A percentile compares a stretch with the other conserved stretches of the same genome.
phyloP scores from a whole-genome alignment of 1,284 basidiomycete species.

The Puccinia triticina region DNA sequence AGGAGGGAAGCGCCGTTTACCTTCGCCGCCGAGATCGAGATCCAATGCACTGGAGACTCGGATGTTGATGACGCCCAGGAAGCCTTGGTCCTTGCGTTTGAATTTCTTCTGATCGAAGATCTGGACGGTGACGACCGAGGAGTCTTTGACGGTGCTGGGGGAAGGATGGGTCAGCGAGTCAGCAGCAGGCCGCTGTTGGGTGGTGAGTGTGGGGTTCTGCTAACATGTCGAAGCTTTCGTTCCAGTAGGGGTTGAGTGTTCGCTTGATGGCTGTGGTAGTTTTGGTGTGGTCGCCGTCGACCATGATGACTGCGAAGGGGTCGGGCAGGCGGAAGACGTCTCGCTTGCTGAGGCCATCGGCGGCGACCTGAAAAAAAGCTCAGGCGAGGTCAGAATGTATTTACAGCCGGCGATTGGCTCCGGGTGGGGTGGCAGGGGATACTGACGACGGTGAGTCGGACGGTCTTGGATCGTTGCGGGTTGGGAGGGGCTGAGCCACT shows the following conservation, averaged over 20 bases:
- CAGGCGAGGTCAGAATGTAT: neutral
- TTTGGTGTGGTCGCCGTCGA: conserved; percentile 90
- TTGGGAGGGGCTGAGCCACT: conserved; percentile 54
- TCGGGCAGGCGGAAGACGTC: conserved; percentile 89
- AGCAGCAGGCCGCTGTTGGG: neutral
- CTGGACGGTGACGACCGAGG: conserved; percentile 87
- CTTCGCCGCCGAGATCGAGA: conserved; percentile 83
- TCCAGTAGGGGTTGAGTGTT: conserved; percentile 90
- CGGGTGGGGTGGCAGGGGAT: conserved; percentile 15
- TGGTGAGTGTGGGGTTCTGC: conserved; percentile 63
- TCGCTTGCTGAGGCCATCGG: conserved; percentile 82
- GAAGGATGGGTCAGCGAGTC: neutral
- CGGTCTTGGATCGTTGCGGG: conserved; percentile 57
- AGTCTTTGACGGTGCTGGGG: conserved; percentile 80
- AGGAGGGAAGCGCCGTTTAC: conserved; percentile 57
- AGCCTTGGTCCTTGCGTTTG: conserved; percentile 91
- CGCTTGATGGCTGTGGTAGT: conserved; percentile 87
- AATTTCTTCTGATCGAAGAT: conserved; percentile 98
- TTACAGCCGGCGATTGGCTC: neutral
- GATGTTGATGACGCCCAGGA: conserved; percentile 90
- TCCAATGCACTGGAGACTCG: conserved; percentile 86
- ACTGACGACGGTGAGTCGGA: conserved; percentile 59
- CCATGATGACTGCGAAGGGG: conserved; percentile 91
- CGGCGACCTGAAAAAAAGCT: conserved; percentile 67
- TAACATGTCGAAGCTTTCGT: conserved; percentile 86